Evolutionary conservation across 192 early-diverging fungal genomes (phyloP), one percentile per base, ranked within the genome.

Genomic region (Kappamyces sp.): DNA sequence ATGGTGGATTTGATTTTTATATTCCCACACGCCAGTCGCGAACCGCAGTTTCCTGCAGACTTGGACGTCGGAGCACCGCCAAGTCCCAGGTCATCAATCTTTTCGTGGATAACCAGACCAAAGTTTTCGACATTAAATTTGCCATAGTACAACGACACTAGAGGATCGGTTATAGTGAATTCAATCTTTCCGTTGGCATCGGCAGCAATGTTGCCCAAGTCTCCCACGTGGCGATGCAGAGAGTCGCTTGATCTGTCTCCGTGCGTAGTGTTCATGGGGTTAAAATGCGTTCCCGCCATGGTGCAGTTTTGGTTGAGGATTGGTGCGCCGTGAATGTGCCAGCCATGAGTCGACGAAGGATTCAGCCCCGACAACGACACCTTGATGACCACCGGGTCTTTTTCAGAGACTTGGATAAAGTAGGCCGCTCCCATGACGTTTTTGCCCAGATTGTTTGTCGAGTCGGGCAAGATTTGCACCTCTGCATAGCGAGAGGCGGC

Each of bases 61-160:
- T 72, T 65, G 49, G 86, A 88, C 34, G 86, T 77, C 61, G 84
- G 79, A 58, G 89, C 82, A 48, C 78, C 85, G 61, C 82, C 84
- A 68, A 68, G 70, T 67, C 91, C 91, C 65, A 96, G 83, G 75
- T 96, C 93, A 72, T 96, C 93, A 60, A 77, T 80, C 47, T 76
- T 84, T 58, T 77, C 88, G 70, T 96, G 93, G 36, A 93, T 82
- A 46, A 96, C 86, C 54, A 96, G 58, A 44, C 90, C 88, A 67
- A 91, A 88, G 58, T 86, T 90, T 63, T 92, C 80, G 60, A 92
- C 75, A 61, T 79, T 82, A 74, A 82, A 74, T 41, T 60, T 61
- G 67, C 90, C 90, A 65, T 79, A 83, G 23, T 23, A 23, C 61
- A 92, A 80, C 57, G 78, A 77, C 66, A 92, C 63, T 63, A 82